Conservation (phyloP, 2,329 filamentous ascomycete genomes). For the Rasamsonia emersonii region DNA sequence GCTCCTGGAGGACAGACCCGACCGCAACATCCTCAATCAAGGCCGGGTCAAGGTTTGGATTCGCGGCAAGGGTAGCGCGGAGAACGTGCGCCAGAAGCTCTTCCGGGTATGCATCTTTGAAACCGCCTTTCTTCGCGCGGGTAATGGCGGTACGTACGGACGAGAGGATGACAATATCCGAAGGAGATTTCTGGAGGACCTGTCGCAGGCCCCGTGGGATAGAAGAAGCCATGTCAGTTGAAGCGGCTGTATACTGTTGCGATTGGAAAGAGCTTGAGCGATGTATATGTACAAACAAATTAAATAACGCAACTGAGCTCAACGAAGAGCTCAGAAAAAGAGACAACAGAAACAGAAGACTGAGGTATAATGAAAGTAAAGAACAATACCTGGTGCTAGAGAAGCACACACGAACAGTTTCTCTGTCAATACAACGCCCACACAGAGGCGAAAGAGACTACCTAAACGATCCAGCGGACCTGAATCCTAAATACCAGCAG, state of each 20-base stretch:
- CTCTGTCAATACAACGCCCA: too few species aligned
- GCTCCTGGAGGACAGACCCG: slow-evolving; percentile 81
- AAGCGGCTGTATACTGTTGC: too few species aligned
- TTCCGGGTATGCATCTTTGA: slow-evolving; percentile 85
- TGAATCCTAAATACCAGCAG: too few species aligned
- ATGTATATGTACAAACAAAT: slow-evolving; percentile 4
- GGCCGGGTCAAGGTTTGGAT: slow-evolving; percentile 62
- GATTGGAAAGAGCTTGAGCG: too few species aligned
- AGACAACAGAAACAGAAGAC: too few species aligned
- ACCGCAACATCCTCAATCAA: slow-evolving; percentile 73
- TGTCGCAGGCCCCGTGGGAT: slow-evolving; percentile 60
- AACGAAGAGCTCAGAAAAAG: too few species aligned
- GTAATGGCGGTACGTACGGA: slow-evolving; percentile 84
- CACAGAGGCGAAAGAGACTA: too few species aligned
- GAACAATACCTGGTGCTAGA: too few species aligned
- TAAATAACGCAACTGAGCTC: too few species aligned
- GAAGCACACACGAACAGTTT: too few species aligned
- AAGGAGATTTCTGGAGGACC: slow-evolving; percentile 68
- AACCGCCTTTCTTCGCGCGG: slow-evolving; percentile 69
- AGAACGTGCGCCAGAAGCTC: slow-evolving; percentile 63
- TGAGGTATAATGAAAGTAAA: too few species aligned
- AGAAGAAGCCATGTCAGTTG: slow-evolving; percentile 42
- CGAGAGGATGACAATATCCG: slow-evolving; percentile 81
- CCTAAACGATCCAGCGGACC: too few species aligned
- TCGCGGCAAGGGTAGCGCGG: slow-evolving; percentile 60